phyloP scores from a whole-genome alignment of 345 rosid genomes.

The Eucalyptus cloeziana region DNA sequence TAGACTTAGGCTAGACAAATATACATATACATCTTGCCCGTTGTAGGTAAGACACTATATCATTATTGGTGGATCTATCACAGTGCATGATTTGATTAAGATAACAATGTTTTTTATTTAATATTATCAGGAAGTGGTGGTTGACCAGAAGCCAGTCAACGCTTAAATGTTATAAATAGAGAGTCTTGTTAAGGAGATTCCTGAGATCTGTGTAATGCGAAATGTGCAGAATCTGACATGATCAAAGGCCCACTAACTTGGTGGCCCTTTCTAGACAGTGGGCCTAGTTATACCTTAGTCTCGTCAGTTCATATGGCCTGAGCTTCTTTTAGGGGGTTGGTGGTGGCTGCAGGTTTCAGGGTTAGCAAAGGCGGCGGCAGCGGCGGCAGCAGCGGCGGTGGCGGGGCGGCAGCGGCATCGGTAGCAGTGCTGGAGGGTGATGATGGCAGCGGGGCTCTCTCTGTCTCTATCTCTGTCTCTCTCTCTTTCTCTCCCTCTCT shows the following conservation, averaged over 20 bases:
- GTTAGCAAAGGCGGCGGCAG: neutral
- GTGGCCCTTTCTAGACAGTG: neutral
- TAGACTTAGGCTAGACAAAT: neutral
- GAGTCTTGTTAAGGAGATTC: neutral
- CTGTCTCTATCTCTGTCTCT: neutral
- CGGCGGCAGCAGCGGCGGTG: neutral
- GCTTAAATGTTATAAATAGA: neutral
- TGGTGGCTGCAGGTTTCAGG: neutral
- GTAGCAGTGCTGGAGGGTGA: neutral
- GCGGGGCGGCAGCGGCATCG: neutral
- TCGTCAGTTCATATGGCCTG: neutral
- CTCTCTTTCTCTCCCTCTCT: neutral
- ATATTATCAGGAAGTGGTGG: neutral
- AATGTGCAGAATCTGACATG: neutral
- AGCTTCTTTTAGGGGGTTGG: neutral
- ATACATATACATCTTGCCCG: neutral
- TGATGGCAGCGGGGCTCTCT: neutral
- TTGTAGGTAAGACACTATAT: neutral
- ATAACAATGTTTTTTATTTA: neutral
- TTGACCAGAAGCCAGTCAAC: neutral
- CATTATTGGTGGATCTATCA: neutral
- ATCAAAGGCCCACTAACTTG: neutral
- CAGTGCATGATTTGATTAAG: neutral
- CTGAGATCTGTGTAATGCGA: neutral
- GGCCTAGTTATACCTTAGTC: neutral